Conservation (phyloP, 1,284 basidiomycete genomes). For the Tylopilus orsonianus region DNA sequence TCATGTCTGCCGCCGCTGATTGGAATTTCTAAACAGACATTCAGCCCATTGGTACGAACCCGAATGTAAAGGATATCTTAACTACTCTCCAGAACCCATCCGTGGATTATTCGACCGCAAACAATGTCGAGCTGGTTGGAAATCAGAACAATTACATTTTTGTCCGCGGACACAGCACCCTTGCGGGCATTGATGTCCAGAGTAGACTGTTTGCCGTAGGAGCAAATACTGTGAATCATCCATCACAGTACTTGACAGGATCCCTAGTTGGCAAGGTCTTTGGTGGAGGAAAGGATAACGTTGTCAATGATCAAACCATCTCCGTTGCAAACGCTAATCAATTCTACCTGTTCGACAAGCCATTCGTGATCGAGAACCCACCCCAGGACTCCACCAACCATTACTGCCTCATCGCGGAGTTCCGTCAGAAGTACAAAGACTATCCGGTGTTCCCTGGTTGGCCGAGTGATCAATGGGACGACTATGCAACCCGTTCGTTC, state of each 20-base stretch:
- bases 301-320: slow-evolving; percentile 9
- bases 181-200: slow-evolving; percentile 13
- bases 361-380: slow-evolving; percentile 3
- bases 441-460: slow-evolving; percentile 4
- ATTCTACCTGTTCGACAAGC: slow-evolving; percentile 12
- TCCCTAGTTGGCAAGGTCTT: background rate
- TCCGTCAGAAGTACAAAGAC: slow-evolving; percentile 14
- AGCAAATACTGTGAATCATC: background rate
- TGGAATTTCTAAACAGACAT: slow-evolving; percentile 4
- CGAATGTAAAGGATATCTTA: background rate
- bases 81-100: slow-evolving; percentile 2
- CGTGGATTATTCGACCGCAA: slow-evolving; percentile 3
- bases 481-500: slow-evolving; percentile 7
- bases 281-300: background rate
- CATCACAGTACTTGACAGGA: background rate
- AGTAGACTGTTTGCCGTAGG: background rate
- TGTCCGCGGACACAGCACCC: slow-evolving; percentile 16
- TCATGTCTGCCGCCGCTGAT: background rate
- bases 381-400: background rate
- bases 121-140: slow-evolving; percentile 8
- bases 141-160: slow-evolving; percentile 12
- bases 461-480: slow-evolving; percentile 6
- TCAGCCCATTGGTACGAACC: slow-evolving; percentile 10
- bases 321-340: background rate
- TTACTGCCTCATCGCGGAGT: slow-evolving; percentile 14